Evolutionary conservation across 805 yeast species (phyloP), one percentile per base, ranked within the genome.

Genomic region (Metschnikowia amazonensis): DNA sequence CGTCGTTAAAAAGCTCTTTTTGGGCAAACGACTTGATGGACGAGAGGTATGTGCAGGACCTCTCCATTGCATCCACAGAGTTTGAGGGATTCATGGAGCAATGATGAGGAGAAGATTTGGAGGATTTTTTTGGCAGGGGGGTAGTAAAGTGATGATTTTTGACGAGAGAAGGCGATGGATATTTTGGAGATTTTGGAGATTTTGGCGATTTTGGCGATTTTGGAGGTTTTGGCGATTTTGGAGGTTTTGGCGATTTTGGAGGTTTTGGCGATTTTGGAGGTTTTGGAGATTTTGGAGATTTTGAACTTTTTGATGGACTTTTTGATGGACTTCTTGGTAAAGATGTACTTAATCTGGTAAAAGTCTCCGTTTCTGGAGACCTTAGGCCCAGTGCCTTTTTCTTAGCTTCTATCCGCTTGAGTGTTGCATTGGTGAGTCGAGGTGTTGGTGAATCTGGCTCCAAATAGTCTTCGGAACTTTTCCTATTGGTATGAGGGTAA

Each of bases 391-490:
- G 49, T 6, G 46, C 37, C 31, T 46, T 49, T 17, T 51, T 54
- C 29, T 53, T 57, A 4, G 68, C 64, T 47, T 66, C 72, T 3
- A 67, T 55, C 34, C 74, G 50, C 38, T 60, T 66, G 24, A 66
- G 49, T 1, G 72, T 67, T 8, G 72, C 72, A 8, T 53, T 44
- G 3, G 66, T 53, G 29, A 65, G 45, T 16, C 56, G 53, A 2
- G 69, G 67, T 0, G 65, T 55, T 3, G 55, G 55, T 13, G 49
- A 44, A 10, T 45, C 51, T 13, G 49, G 50, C 14, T 49, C 47
- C 20, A 11, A 18, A 13, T 18, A 14, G 5, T 35, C 38, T 9
- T 23, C 38, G 16, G 38, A 35, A 10, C 29, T n/a, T 35, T 35
- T 35, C 18, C 38, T 18, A 8, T 21, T 16, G 17, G 16, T n/a